phyloP scores from a whole-genome alignment of 2,329 filamentous ascomycete species.

The Xylariaceae sp. region DNA sequence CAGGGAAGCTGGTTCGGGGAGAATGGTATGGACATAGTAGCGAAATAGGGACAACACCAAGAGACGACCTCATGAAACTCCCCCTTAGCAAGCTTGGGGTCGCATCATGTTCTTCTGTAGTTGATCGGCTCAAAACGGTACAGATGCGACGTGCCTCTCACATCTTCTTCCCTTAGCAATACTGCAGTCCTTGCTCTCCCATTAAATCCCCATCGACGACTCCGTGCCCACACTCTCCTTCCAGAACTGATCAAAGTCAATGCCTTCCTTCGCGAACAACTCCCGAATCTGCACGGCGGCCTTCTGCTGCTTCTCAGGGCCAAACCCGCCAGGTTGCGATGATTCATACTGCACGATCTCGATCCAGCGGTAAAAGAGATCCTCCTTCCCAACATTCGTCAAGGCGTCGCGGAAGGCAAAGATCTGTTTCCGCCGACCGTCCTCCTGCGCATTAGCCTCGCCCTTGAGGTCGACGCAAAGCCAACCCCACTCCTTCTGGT shows the following conservation, averaged over 20 bases:
- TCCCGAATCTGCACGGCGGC: slow-evolving; percentile 70
- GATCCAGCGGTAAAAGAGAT: slow-evolving; percentile 86
- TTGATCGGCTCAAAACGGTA: neutral
- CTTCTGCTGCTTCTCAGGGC: slow-evolving; percentile 63
- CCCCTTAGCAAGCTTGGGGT: too few species aligned
- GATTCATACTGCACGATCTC: slow-evolving; percentile 88
- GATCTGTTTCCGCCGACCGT: slow-evolving; percentile 66
- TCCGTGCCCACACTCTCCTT: slow-evolving; percentile 52
- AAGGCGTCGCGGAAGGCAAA: slow-evolving; percentile 75
- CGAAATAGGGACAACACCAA: too few species aligned
- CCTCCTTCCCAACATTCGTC: slow-evolving; percentile 72
- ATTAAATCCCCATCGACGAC: slow-evolving; percentile 25
- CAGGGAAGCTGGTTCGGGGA: too few species aligned
- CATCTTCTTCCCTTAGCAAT: neutral
- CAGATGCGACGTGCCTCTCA: neutral
- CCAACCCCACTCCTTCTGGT: slow-evolving; percentile 66
- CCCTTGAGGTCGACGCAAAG: slow-evolving; percentile 56
- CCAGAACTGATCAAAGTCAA: slow-evolving; percentile 82
- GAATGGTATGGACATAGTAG: too few species aligned
- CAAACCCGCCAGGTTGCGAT: slow-evolving; percentile 72
- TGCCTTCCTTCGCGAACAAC: slow-evolving; percentile 66
- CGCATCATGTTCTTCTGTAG: neutral
- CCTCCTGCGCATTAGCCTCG: slow-evolving; percentile 35
- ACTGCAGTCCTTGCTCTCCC: neutral
- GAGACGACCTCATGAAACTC: too few species aligned